A percentile compares a stretch with the other conserved stretches of the same genome.
These are phyloP conservation scores for Fusarium agapanthi DNA, from an alignment of 2,329 filamentous ascomycete species.

Conservation along the genomic window DNA sequence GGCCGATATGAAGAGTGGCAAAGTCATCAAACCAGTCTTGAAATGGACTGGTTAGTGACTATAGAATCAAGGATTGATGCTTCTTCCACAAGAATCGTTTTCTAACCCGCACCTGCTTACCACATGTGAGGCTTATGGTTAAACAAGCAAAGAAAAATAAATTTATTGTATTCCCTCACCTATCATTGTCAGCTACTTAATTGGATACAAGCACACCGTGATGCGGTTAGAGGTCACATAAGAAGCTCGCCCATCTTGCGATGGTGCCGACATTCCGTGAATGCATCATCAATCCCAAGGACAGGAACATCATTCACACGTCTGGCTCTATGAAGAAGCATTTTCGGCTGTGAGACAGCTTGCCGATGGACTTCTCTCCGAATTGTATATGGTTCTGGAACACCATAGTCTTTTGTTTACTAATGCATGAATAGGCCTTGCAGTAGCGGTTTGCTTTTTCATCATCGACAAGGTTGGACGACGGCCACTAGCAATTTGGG, in stretches of 20 bases:
- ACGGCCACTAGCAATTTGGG: constrained; percentile 30
- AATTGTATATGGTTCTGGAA: neutral
- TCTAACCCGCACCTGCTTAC: accelerated
- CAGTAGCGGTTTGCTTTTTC: constrained; percentile 40
- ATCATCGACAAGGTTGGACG: constrained; percentile 47
- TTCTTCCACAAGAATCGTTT: neutral
- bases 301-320: neutral
- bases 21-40: neutral
- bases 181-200: neutral
- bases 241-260: neutral
- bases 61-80: accelerated
- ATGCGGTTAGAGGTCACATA: too few relatives aligned
- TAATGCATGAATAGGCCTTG: neutral
- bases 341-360: neutral
- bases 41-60: neutral
- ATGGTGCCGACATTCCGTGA: too few relatives aligned
- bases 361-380: neutral
- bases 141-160: too few relatives aligned
- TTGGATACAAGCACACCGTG: neutral
- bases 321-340: too few relatives aligned
- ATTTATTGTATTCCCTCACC: accelerated
- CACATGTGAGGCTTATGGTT: too few relatives aligned
- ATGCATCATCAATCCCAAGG: too few relatives aligned
- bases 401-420: neutral
- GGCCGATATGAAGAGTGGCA: neutral